Conservation (phyloP, 108 stramenopile genomes). For the Cyclotella distinguenda region DNA sequence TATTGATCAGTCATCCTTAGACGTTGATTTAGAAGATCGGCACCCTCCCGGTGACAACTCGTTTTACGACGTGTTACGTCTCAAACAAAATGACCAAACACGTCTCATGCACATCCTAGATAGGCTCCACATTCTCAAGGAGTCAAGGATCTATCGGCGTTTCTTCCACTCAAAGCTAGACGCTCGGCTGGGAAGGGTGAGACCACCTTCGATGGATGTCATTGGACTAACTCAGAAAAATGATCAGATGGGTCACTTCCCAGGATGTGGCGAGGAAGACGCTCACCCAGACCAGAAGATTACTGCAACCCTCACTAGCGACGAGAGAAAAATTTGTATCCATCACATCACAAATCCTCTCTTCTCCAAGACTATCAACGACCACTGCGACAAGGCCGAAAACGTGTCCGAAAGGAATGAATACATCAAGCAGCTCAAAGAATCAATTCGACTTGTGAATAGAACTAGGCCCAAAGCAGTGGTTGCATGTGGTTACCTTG, state of each 20-base stretch:
- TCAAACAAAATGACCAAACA: slow-evolving; percentile 52
- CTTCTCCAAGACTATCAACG: slow-evolving; percentile 21
- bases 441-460: slow-evolving; percentile 69
- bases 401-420: slow-evolving; percentile 48
- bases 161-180: slow-evolving; percentile 63
- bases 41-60: slow-evolving; percentile 82
- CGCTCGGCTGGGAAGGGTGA: slow-evolving; percentile 59
- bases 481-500: slow-evolving; percentile 59
- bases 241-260: slow-evolving; percentile 77
- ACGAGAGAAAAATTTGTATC: slow-evolving; percentile 44
- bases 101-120: slow-evolving; percentile 80
- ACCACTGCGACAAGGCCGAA: slow-evolving; percentile 10
- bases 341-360: slow-evolving; percentile 70
- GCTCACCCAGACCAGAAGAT: slow-evolving; percentile 34
- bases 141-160: slow-evolving; percentile 72
- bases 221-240: slow-evolving; percentile 82
- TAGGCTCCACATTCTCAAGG: slow-evolving; percentile 59
- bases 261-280: slow-evolving; percentile 37
- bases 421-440: slow-evolving; percentile 68
- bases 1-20: slow-evolving; percentile 56
- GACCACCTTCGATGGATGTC: slow-evolving; percentile 62
- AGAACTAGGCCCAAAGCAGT: slow-evolving; percentile 73
- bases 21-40: slow-evolving; percentile 63
- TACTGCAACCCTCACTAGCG: slow-evolving; percentile 11
- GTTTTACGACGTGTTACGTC: slow-evolving; percentile 61